Evolutionary conservation across 306 rosid genomes (phyloP).

Genomic region (Abrus precatorius): DNA sequence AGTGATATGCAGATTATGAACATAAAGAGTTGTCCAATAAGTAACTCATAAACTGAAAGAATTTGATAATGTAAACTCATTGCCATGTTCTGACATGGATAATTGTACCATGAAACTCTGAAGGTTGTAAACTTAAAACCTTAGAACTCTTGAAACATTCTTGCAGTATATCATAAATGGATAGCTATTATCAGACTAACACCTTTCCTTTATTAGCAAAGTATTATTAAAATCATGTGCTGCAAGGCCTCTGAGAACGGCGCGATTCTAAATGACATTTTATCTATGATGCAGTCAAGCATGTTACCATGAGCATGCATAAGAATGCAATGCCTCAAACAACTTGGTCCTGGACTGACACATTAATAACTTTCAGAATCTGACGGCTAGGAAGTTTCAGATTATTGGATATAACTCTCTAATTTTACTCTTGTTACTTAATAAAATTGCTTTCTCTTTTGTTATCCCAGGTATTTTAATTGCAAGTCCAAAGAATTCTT

Average conservation of each 20-base stretch:
- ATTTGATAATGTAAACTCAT: background rate
- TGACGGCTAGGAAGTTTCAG: background rate
- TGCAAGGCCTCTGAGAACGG: constrained; percentile 13
- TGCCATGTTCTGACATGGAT: background rate
- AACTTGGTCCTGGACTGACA: constrained; percentile 8
- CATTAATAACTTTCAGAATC: background rate
- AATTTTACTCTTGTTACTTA: background rate
- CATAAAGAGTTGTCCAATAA: background rate
- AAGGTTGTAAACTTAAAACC: constrained; percentile 25
- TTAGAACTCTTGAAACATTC: background rate
- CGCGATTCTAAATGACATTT: background rate
- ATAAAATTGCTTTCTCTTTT: background rate
- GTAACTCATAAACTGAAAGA: background rate
- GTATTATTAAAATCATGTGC: constrained; percentile 6
- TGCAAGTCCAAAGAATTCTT: background rate
- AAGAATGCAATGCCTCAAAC: background rate
- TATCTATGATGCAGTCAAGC: constrained; percentile 10
- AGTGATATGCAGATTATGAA: background rate
- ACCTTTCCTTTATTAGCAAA: background rate
- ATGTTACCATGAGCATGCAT: background rate
- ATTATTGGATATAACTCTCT: constrained; percentile 5
- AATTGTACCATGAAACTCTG: constrained; percentile 6
- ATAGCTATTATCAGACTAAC: background rate
- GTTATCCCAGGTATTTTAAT: background rate
- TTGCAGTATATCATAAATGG: background rate